A percentile compares a stretch with the other conserved stretches of the same genome.
Conservation (phyloP, 495 filamentous ascomycete genomes). For the Tirmania nivea region DNA sequence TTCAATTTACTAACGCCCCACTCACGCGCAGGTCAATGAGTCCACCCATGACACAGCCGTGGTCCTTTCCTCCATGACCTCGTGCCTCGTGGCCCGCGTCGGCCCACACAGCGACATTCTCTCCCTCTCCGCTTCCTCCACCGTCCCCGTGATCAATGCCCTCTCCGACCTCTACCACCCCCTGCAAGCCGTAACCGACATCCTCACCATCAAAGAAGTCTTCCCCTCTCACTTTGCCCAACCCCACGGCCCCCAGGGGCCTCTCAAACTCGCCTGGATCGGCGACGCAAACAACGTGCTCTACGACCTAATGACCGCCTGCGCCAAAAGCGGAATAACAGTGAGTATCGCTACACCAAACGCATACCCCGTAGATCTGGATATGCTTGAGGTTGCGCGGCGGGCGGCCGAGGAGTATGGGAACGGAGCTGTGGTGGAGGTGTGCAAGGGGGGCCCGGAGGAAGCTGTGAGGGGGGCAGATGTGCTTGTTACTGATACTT, state of each 20-base stretch:
- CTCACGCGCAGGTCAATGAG: slow-evolving; percentile 46
- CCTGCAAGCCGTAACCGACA: slow-evolving; percentile 81
- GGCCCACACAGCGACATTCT: slow-evolving; percentile 63
- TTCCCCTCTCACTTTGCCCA: slow-evolving; percentile 27
- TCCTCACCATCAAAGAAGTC: slow-evolving; percentile 64
- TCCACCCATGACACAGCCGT: slow-evolving; percentile 70
- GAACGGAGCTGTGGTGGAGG: slow-evolving; percentile 48
- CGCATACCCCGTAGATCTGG: slow-evolving; percentile 52
- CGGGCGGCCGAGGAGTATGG: slow-evolving; percentile 28
- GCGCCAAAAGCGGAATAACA: slow-evolving; percentile 65
- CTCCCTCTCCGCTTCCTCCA: slow-evolving; percentile 52
- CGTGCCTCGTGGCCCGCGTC: slow-evolving; percentile 74
- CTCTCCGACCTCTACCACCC: slow-evolving; percentile 77
- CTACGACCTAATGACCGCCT: slow-evolving; percentile 72
- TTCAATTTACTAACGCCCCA: not conserved
- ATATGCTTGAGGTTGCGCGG: slow-evolving; percentile 48
- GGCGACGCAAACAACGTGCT: slow-evolving; percentile 95
- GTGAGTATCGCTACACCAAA: slow-evolving; percentile 67
- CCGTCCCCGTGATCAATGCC: slow-evolving; percentile 87
- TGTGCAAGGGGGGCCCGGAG: slow-evolving; percentile 41
- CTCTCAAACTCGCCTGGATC: slow-evolving; percentile 75
- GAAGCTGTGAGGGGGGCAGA: slow-evolving; percentile 78
- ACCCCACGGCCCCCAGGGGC: slow-evolving; percentile 3
- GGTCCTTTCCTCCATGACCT: slow-evolving; percentile 82
- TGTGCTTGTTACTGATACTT: slow-evolving; percentile 85